Base-by-base conservation (phyloP, 2,329 filamentous ascomycete genomes). In the Didymella lethalis region DNA sequence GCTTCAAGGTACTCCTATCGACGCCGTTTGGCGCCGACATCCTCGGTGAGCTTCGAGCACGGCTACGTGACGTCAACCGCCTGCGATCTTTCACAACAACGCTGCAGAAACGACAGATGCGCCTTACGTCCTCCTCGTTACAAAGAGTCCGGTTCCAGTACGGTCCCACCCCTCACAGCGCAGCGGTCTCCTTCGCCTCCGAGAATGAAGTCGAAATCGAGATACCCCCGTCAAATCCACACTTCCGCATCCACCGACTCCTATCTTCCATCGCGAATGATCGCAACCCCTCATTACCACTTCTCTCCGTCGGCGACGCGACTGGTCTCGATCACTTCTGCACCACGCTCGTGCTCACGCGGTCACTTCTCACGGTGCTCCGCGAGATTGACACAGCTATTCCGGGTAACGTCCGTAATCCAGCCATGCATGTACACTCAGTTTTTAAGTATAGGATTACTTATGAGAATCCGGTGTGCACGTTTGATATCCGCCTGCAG, bases 71-170 rank as follows among this genome's bases (percentile, higher is more conserved):
- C 12, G 85, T 95, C 57, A 86, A 90, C 68, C 85, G 89, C 20
- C 82, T 95, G 28, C 87, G 92, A 38, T 84, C 85, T 43, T 91
- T 91, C 68, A 81, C 92, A 26, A 84, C 87, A 44, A 86, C 88
- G 1, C 84, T 93, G 62, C 67, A 74, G 81, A 86, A 54, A 79
- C 81, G 62, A 81, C 85, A 64, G 81, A 83, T 50, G 83, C 90
- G 34, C 79, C 80, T 43, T 84, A 85, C 70, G 83, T 88, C 64
- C 79, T 83, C 40, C 82, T 94, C 54, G 80, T 81, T 64, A 81
- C 85, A 71, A 36, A 64, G 70, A 61, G 83, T 95, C 6, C 79
- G 84, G 2, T 92, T 95, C 73, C 85, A 82, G n/a, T 96, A 95
- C 73, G 81, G 75, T 64, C 59, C 79, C 70, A 32, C 61, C 85